These are phyloP conservation scores for Phragmites australis DNA, from an alignment of 176 grass and related monocot genomes.

Conservation along the genomic window DNA sequence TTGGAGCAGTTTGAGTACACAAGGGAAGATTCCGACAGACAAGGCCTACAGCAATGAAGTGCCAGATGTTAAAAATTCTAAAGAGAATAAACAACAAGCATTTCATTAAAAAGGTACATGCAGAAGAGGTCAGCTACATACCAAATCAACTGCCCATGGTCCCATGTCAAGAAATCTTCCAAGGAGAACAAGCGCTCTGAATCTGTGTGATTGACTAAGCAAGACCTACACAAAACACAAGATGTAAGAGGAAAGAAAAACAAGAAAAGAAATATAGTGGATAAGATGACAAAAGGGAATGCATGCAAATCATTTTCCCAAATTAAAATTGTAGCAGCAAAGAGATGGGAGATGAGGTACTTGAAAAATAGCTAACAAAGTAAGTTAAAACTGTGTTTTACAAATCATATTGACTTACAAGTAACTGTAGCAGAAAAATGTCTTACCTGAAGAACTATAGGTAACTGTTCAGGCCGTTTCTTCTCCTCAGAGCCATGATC, in stretches of 20 bases:
- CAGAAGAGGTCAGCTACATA: slow-evolving; percentile 44
- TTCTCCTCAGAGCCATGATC: slow-evolving; percentile 94
- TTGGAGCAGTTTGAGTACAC: slow-evolving; percentile 93
- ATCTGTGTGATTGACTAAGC: slow-evolving; percentile 95
- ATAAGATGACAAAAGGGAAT: not conserved
- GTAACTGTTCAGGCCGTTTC: slow-evolving; percentile 94
- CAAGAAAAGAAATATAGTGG: not conserved
- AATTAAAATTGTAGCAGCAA: not conserved
- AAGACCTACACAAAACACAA: slow-evolving; percentile 66
- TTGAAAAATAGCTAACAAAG: slow-evolving; percentile 3
- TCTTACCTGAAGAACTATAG: slow-evolving; percentile 96
- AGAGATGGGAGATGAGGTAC: slow-evolving; percentile 3
- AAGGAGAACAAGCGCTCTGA: slow-evolving; percentile 91
- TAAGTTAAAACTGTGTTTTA: not conserved
- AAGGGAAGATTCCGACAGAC: slow-evolving; percentile 98
- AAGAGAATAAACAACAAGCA: slow-evolving; percentile 12
- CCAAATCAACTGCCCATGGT: slow-evolving; percentile 96
- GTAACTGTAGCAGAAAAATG: slow-evolving; percentile 11
- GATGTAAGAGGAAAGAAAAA: slow-evolving; percentile 17
- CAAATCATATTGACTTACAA: slow-evolving; percentile 7
- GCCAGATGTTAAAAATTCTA: slow-evolving; percentile 7
- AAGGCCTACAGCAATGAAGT: slow-evolving; percentile 65
- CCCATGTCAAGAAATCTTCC: slow-evolving; percentile 99
- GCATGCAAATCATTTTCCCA: slow-evolving; percentile 9
- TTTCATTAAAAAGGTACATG: not conserved